Evolutionary conservation across 2,329 filamentous ascomycete species (phyloP).

Genomic region (Sporothrix inflata): DNA sequence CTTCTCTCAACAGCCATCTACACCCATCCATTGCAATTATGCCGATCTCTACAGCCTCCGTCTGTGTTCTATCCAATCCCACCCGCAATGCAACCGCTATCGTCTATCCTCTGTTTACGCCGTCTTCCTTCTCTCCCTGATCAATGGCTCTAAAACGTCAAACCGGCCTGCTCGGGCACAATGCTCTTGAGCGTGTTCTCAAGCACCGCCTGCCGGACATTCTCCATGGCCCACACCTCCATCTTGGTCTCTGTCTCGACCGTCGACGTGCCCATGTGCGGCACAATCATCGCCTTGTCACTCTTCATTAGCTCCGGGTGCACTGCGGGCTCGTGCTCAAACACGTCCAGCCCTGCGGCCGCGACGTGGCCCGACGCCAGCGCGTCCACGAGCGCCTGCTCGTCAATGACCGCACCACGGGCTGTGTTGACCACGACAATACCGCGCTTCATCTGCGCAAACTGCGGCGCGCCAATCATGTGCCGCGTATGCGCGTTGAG

Average conservation of each 20-base stretch:
- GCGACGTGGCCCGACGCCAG: slow-evolving; percentile 50
- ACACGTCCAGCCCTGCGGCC: slow-evolving; percentile 56
- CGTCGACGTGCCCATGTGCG: slow-evolving; percentile 87
- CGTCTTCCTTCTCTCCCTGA: background rate
- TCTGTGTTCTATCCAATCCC: too few species aligned
- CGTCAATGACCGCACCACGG: slow-evolving; percentile 56
- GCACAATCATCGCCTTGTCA: slow-evolving; percentile 72
- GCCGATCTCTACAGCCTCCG: too few species aligned
- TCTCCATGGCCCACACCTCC: slow-evolving; percentile 33
- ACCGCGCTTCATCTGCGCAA: slow-evolving; percentile 55
- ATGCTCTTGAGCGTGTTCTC: slow-evolving; percentile 29
- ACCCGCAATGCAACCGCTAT: background rate
- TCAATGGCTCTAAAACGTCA: background rate
- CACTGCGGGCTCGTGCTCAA: slow-evolving; percentile 60
- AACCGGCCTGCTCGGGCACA: slow-evolving; percentile 33
- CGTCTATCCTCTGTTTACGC: background rate
- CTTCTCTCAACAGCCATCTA: background rate
- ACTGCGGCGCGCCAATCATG: slow-evolving; percentile 47
- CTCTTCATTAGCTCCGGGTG: slow-evolving; percentile 74
- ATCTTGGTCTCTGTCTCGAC: slow-evolving; percentile 54
- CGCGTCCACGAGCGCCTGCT: slow-evolving; percentile 52
- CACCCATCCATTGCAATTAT: too few species aligned
- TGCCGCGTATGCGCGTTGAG: slow-evolving; percentile 43
- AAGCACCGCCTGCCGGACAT: slow-evolving; percentile 36
- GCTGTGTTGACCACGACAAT: slow-evolving; percentile 59